Percentiles rank a stretch among this genome's conserved stretches.
These are phyloP conservation scores for Vitis riparia DNA, from an alignment of 164 flowering plant species.

Conservation along the genomic window DNA sequence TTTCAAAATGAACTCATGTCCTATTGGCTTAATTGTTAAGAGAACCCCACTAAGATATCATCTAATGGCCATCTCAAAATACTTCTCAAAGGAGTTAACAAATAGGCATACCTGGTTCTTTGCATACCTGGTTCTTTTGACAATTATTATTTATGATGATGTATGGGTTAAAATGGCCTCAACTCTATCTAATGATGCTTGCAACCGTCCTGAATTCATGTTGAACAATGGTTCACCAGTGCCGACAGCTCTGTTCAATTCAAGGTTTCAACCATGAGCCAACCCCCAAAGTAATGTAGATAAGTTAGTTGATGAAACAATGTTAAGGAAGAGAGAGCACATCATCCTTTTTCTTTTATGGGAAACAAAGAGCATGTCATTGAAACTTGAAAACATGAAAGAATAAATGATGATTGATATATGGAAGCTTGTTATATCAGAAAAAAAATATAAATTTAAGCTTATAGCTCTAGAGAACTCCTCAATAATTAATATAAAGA, in stretches of 20 bases:
- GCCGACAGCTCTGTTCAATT: conserved; percentile 63
- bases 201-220: conserved; percentile 73
- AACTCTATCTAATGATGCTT: conserved; percentile 87
- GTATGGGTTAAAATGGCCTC: conserved; percentile 65
- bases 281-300: not conserved
- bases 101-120: conserved; percentile 5
- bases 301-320: not conserved
- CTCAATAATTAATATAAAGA: not conserved
- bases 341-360: not conserved
- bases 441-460: not conserved
- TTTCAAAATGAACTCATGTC: too few relatives aligned
- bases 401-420: too few relatives aligned
- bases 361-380: too few relatives aligned
- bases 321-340: not conserved
- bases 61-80: too few relatives aligned
- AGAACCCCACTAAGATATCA: not conserved
- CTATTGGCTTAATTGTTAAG: too few relatives aligned
- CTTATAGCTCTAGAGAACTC: not conserved
- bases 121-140: not conserved
- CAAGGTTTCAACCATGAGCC: conserved; percentile 6
- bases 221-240: conserved; percentile 76
- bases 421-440: not conserved
- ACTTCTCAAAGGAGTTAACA: not conserved
- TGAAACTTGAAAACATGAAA: too few relatives aligned
- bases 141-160: not conserved